phyloP scores from a whole-genome alignment of 306 rosid genomes.

The Sechiopsis laciniata region DNA sequence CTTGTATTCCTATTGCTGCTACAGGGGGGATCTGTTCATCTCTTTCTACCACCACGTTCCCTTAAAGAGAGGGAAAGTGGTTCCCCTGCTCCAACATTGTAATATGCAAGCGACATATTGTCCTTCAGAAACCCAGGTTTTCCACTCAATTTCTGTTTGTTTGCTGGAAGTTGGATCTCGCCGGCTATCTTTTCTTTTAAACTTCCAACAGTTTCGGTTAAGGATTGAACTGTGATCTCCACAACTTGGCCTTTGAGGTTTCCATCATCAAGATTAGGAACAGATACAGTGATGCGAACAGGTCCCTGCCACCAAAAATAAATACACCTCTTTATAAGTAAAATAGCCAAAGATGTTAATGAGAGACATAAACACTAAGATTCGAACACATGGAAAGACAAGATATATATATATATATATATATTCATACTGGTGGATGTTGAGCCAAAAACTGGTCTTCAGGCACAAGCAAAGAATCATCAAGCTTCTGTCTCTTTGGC shows the following conservation, averaged over 20 bases:
- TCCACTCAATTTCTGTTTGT: slow-evolving; percentile 94
- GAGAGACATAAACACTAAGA: neutral
- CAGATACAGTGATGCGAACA: slow-evolving; percentile 57
- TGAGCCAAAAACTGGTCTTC: slow-evolving; percentile 91
- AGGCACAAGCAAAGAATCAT: slow-evolving; percentile 72
- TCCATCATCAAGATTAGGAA: slow-evolving; percentile 88
- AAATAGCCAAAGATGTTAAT: neutral
- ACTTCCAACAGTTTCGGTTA: slow-evolving; percentile 78
- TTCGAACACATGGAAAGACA: slow-evolving; percentile 7
- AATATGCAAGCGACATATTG: slow-evolving; percentile 80
- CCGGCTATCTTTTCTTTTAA: slow-evolving; percentile 93
- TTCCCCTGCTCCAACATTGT: slow-evolving; percentile 80
- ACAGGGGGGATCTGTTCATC: slow-evolving; percentile 39
- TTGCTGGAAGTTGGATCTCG: slow-evolving; percentile 94
- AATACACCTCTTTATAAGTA: too few species aligned
- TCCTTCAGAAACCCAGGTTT: slow-evolving; percentile 97
- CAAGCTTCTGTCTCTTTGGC: slow-evolving; percentile 83
- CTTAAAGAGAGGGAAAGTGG: slow-evolving; percentile 62
- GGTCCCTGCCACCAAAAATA: slow-evolving; percentile 59
- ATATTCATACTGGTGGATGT: slow-evolving; percentile 54
- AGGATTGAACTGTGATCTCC: slow-evolving; percentile 70
- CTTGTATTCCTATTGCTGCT: slow-evolving; percentile 9
- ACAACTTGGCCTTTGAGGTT: slow-evolving; percentile 80
- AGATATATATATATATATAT: too few species aligned
- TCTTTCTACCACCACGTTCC: slow-evolving; percentile 99